Conservation (phyloP, 2,329 filamentous ascomycete species). For the Thelonectria olida region DNA sequence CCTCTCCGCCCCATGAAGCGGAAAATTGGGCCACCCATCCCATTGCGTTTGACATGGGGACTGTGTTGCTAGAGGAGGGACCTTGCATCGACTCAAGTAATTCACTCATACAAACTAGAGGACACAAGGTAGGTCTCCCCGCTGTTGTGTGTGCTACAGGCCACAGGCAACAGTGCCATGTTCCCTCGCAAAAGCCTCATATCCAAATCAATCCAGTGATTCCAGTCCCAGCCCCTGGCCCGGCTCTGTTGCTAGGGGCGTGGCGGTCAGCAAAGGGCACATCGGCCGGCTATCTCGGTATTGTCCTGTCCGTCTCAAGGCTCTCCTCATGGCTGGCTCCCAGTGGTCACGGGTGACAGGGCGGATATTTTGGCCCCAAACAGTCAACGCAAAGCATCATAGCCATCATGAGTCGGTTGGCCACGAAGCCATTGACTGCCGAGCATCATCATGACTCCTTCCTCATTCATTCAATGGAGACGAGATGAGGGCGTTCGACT, state of each 20-base stretch:
- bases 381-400: slow-evolving; percentile 13
- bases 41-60: slow-evolving; percentile 23
- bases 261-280: slow-evolving; percentile 5
- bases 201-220: background rate
- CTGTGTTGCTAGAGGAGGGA: slow-evolving; percentile 31
- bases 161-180: background rate
- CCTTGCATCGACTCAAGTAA: slow-evolving; percentile 38
- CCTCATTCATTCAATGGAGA: background rate
- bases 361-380: too few species aligned
- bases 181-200: slow-evolving; percentile 21
- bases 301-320: background rate
- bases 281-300: slow-evolving; percentile 31
- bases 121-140: slow-evolving; percentile 16
- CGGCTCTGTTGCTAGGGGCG: background rate
- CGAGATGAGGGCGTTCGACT: background rate
- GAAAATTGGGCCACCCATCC: slow-evolving; percentile 19
- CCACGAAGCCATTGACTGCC: slow-evolving; percentile 1
- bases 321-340: background rate
- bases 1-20: slow-evolving; percentile 17
- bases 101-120: slow-evolving; percentile 41
- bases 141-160: slow-evolving; percentile 11
- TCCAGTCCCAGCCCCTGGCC: background rate
- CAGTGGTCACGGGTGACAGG: too few species aligned
- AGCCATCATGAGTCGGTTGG: slow-evolving; percentile 7
- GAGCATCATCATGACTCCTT: background rate